These are phyloP conservation scores for Zygoascus flipseniorum DNA, from an alignment of 805 yeast genomes.

Conservation along the genomic window DNA sequence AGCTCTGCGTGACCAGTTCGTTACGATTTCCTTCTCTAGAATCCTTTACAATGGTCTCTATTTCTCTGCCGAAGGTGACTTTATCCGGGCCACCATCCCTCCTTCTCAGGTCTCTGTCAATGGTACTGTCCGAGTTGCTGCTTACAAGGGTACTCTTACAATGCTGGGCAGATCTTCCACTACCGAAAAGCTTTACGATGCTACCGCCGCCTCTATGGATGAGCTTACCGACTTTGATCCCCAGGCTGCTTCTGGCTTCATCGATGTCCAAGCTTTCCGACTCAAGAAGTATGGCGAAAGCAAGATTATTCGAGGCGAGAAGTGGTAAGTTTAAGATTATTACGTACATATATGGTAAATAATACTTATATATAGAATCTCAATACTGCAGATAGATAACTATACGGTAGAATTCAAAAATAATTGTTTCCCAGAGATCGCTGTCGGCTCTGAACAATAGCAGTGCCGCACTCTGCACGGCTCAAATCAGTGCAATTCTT, in stretches of 20 bases:
- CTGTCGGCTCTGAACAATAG: no score
- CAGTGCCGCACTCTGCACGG: no score
- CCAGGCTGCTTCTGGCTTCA: slow-evolving; percentile 93
- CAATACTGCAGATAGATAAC: no score
- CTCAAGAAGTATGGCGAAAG: slow-evolving; percentile 96
- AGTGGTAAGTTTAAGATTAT: slow-evolving; percentile 17
- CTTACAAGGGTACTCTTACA: slow-evolving; percentile 80
- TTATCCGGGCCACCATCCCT: slow-evolving; percentile 64
- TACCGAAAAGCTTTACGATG: slow-evolving; percentile 95
- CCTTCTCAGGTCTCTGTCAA: slow-evolving; percentile 94
- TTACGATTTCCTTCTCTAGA: slow-evolving; percentile 84
- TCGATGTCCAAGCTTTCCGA: slow-evolving; percentile 96
- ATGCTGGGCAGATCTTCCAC: slow-evolving; percentile 91
- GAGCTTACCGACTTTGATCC: slow-evolving; percentile 98
- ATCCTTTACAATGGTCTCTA: slow-evolving; percentile 94
- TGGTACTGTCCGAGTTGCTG: slow-evolving; percentile 89
- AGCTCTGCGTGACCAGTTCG: slow-evolving; percentile 92
- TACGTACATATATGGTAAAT: background rate
- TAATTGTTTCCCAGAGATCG: no score
- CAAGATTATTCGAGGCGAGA: slow-evolving; percentile 69
- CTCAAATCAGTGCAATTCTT: no score
- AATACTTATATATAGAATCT: no score
- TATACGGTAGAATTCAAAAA: no score
- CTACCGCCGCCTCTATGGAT: slow-evolving; percentile 98
- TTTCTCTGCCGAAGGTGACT: slow-evolving; percentile 98